Evolutionary conservation across 306 rosid genomes (phyloP), one percentile per base, ranked within the genome.

Genomic region (Ormosia emarginata): DNA sequence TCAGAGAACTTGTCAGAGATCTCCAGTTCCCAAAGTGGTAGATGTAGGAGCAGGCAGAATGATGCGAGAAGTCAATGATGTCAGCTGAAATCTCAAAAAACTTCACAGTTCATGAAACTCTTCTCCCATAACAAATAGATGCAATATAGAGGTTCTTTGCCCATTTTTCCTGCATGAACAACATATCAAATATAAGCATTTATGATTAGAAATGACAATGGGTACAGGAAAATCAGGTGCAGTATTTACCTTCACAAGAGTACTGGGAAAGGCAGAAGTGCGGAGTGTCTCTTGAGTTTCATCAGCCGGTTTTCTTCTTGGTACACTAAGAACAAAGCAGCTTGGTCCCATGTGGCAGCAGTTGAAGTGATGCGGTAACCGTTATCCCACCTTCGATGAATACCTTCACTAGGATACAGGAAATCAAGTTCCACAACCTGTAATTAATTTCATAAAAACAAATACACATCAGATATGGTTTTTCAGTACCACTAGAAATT

Each of bases 281-380:
- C 94, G 90, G 14, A 92, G 97, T 6, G 97, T 92, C 84, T 92
- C 97, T 78, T 92, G 96, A 67, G 95, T 92, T 82, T 93, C 97
- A 87, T 93, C 97, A 2, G 86, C 61, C 0, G 80, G 92, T 80
- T 91, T 93, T 85, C 95, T 83, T 78, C 91, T 89, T 6, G 94
- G 95, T 39, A 89, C 85, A 59, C 97, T 93, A 30, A 93, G 89
- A 83, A 93, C 90, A 3, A 93, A 40, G 97, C 97, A 82, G 95
- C 88, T 84, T 93, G 97, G 84, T 93, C 97, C 88, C 80, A 79
- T 49, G 93, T 93, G 41, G 94, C 95, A 52, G 97, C 97, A 85
- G 91, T 93, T 11, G 97, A 81, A 1, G 97, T 93, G 79, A 93
- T 93, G 62, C 97, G 90, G 81, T 87, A 93, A 41, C 94, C 91